Conservation (phyloP, 176 grass and related monocot species). For the Raddia distichophylla region DNA sequence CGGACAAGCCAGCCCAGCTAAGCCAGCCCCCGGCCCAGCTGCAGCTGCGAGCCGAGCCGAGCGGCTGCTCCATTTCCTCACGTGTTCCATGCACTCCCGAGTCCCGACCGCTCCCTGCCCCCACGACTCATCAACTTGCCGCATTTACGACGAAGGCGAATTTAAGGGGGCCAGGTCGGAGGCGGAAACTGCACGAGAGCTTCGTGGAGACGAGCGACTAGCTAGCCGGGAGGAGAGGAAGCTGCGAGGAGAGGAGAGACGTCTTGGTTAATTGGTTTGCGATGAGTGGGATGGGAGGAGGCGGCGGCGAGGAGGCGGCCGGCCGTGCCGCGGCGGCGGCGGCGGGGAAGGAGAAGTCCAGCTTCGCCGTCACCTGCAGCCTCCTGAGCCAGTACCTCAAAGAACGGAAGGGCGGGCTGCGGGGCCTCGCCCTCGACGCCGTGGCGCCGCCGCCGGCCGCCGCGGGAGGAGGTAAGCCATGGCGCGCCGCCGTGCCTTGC, state of each 20-base stretch:
- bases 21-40: too few species aligned
- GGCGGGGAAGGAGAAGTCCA: slow-evolving; percentile 30
- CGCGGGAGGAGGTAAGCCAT: slow-evolving; percentile 27
- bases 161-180: neutral
- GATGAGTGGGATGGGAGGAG: neutral
- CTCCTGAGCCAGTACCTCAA: slow-evolving; percentile 67
- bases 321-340: neutral
- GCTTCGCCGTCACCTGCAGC: slow-evolving; percentile 67
- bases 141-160: slow-evolving; percentile 10
- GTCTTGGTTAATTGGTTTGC: neutral
- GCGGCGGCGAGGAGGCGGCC: neutral
- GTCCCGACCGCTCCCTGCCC: neutral
- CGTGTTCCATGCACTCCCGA: slow-evolving; percentile 46
- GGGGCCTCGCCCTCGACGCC: slow-evolving; percentile 41
- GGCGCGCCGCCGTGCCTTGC: neutral
- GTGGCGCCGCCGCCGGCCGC: slow-evolving; percentile 21
- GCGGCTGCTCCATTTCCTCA: neutral
- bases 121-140: slow-evolving; percentile 32
- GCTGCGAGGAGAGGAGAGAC: neutral
- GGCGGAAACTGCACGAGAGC: slow-evolving; percentile 10
- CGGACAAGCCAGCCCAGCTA: neutral
- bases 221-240: neutral
- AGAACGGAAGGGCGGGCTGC: slow-evolving; percentile 48
- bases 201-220: neutral
- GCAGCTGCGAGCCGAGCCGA: too few species aligned